These are phyloP conservation scores for Yamadazyma phyllophila DNA, from an alignment of 805 yeast genomes.

Conservation along the genomic window DNA sequence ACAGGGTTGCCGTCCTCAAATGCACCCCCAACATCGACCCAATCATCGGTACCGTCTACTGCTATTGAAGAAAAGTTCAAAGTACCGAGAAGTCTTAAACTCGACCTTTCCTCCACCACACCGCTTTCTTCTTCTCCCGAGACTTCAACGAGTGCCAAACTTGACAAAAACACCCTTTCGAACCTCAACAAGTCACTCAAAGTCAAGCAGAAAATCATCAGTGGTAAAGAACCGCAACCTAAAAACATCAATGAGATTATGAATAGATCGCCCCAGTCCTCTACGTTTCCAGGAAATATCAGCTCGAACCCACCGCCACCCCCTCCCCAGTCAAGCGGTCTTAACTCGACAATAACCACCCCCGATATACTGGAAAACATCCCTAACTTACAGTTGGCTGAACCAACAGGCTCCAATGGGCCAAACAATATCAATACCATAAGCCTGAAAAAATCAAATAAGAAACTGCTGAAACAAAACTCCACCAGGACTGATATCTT, in stretches of 20 bases:
- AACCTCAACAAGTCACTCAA: conserved; percentile 42
- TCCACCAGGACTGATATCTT: conserved; percentile 87
- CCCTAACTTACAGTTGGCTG: conserved; percentile 13
- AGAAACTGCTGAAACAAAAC: conserved; percentile 43
- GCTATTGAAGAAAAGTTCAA: neutral
- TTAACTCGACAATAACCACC: neutral
- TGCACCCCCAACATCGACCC: neutral
- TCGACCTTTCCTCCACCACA: neutral
- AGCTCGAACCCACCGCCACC: conserved; percentile 2
- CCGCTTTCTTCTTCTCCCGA: neutral
- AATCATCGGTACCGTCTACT: neutral
- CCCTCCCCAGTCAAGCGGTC: neutral
- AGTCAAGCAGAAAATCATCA: conserved; percentile 42
- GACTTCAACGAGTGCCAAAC: conserved; percentile 6
- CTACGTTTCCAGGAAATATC: conserved; percentile 16
- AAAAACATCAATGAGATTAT: conserved; percentile 37
- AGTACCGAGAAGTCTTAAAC: conserved; percentile 1
- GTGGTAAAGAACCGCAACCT: conserved; percentile 34
- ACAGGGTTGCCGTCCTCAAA: neutral
- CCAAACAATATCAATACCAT: conserved; percentile 1
- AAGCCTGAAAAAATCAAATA: conserved; percentile 14
- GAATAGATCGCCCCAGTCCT: conserved; percentile 32
- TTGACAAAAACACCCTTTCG: conserved; percentile 33
- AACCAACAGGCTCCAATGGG: neutral
- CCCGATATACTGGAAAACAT: conserved; percentile 12